Base-by-base conservation (phyloP, 225 moss, liverwort and hornwort genomes). In the Polytrichum commune region DNA sequence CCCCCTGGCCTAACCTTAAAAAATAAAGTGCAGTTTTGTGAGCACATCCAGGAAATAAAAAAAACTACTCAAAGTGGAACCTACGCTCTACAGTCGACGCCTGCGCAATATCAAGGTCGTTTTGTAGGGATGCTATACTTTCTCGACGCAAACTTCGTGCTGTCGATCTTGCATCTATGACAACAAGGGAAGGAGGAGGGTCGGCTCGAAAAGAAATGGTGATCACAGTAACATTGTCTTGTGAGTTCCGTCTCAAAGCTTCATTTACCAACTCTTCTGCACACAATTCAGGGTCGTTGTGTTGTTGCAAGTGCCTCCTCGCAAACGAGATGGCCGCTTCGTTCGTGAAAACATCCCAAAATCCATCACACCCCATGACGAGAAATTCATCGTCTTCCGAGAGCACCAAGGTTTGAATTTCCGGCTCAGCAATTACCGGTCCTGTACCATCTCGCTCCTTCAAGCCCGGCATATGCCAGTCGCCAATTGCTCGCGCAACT, bases 401-500 rank as follows among this genome's bases (percentile, higher is more conserved):
- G 32, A 96, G 78, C 7, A 73, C 86, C 60, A 75, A 78, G 0
- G 81, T 78, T 46, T 80, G 82, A 24, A 93, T 82, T 70, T 93
- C 96, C 2, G 96, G 96, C 66, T 92, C 90, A 7, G 89, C 93
- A 74, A 85, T 92, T 30, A 96, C 72, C 0, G 91, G 91, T 2
- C 89, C 90, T 5, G 71, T 85, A 23, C 69, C 73, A 18, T 86
- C 80, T 19, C 76, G 74, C 63, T 84, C 78, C 77, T 96, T 96
- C 8, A 95, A 72, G 3, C 87, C 91, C 8, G 74, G 60, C 74
- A 92, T 73, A 60, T 84, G 85, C 96, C 96, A 96, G 64, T 96
- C 93, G 18, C 96, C 96, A 29, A 96, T 85, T 16, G 96, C 93
- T 65, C 96, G 85, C 27, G 96, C 87, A 26, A 96, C 96, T 54